Evolutionary conservation across 345 rosid genomes (phyloP).

Genomic region (Euphorbia tirucalli): DNA sequence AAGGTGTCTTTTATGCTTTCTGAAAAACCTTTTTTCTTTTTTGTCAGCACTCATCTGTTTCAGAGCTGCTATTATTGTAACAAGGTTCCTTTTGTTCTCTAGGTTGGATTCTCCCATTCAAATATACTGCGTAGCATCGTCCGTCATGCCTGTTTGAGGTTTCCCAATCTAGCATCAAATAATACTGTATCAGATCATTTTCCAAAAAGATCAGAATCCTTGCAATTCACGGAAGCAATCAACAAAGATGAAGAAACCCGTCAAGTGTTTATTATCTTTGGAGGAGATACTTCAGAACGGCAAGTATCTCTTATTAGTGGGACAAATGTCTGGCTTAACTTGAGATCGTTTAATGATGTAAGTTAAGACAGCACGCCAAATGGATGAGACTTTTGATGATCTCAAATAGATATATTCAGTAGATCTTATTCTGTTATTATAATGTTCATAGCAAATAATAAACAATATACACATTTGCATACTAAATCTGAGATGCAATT

Average conservation of each 20-base stretch:
- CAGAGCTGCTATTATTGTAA: constrained; percentile 3
- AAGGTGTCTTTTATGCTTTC: background rate
- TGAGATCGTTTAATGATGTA: constrained; percentile 80
- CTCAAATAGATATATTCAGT: background rate
- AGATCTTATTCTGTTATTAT: background rate
- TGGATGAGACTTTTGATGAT: background rate
- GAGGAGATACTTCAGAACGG: constrained; percentile 94
- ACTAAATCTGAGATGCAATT: background rate
- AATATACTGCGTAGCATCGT: constrained; percentile 76
- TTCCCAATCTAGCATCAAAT: constrained; percentile 54
- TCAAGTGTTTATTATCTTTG: constrained; percentile 79
- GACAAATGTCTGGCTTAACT: constrained; percentile 90
- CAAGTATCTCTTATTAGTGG: constrained; percentile 98
- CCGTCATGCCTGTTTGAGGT: constrained; percentile 72
- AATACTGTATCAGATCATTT: constrained; percentile 38
- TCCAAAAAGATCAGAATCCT: constrained; percentile 31
- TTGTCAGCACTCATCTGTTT: background rate
- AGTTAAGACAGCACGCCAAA: constrained; percentile 27
- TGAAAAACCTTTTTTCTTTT: background rate
- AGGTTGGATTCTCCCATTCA: constrained; percentile 97
- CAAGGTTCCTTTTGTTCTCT: constrained; percentile 23
- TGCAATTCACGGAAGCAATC: constrained; percentile 26
- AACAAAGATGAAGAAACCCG: constrained; percentile 30
- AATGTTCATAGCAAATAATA: background rate
- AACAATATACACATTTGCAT: background rate